Evolutionary conservation across 495 filamentous ascomycete species (phyloP), one percentile per base, ranked within the genome.

Genomic region (Aspergillus wentii): DNA sequence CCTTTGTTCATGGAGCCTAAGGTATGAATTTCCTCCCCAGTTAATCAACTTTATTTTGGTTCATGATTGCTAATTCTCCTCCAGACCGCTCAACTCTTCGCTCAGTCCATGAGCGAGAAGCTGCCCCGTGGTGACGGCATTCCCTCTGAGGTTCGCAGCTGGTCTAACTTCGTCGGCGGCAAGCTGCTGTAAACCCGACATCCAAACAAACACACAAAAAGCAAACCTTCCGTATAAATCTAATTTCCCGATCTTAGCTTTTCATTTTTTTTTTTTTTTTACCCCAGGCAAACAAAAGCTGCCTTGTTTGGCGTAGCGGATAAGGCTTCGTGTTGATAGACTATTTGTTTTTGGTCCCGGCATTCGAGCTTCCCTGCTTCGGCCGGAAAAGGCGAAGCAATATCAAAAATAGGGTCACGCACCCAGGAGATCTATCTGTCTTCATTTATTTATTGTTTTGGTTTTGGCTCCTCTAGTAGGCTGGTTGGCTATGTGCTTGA

Each of bases 1-100:
- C 92, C 92, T 25, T 71, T 97, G 43, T 98, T 97, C 64, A 96
- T 96, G 90, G 92, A 98, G 68, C 91, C 92, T 15, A 94, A 92
- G 85, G 91, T 95, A 72, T 72, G 82, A 65, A 22, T 26, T 32
- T 15, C 13, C 13, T 17, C 30, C 25, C 17, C n/a, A 30, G 5
- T 26, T 20, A 5, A 6, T 19, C 15, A 1, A 20, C 16, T 22
- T 14, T 16, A n/a, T n/a, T 28, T 28, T 27, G 17, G 37, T 13
- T 14, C 16, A 10, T 22, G 26, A 30, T 20, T 53, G 22, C 45
- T 43, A 57, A 49, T 10, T 42, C n/a, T 45, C 17, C 44, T 41
- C 17, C 45, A 97, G 92, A 98, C 92, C 52, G 92, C 92, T 35
- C 75, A 88, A 33, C 83, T 98, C 49, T 97, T 96, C 56, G 89